Evolutionary conservation across 1,284 basidiomycete species (phyloP).

Genomic region (Ganoderma boninense): DNA sequence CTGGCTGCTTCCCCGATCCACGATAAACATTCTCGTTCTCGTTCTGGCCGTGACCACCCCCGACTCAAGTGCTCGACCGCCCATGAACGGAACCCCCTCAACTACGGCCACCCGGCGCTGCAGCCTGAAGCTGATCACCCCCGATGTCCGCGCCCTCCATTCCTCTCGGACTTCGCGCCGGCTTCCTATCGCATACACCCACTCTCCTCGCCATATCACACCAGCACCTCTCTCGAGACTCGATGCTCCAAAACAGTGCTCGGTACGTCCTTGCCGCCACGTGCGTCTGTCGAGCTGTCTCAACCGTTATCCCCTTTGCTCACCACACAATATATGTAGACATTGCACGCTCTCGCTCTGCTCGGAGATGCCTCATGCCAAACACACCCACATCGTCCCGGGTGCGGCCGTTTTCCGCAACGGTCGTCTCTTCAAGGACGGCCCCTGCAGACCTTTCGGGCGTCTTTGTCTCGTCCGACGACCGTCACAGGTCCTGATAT

Average conservation of each 20-base stretch:
- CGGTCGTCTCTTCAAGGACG: conserved; percentile 4
- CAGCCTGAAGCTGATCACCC: conserved; percentile 12
- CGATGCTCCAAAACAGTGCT: background rate
- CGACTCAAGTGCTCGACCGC: background rate
- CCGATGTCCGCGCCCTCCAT: background rate
- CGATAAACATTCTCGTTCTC: conserved; percentile 21
- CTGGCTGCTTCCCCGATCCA: conserved; percentile 12
- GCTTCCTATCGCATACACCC: background rate
- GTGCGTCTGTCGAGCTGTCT: background rate
- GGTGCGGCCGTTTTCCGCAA: conserved; percentile 14
- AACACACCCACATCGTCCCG: conserved; percentile 16
- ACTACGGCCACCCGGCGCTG: too few species aligned
- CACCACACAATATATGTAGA: background rate
- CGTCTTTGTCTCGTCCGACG: conserved; percentile 2
- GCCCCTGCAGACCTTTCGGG: background rate
- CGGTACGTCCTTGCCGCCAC: background rate
- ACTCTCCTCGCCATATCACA: background rate
- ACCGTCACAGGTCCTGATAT: conserved; percentile 17
- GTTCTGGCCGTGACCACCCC: background rate
- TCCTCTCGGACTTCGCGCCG: conserved; percentile 14
- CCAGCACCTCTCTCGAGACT: background rate
- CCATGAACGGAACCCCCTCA: background rate
- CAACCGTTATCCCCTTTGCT: background rate
- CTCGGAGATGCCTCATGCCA: conserved; percentile 15
- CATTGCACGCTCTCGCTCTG: background rate